phyloP scores from a whole-genome alignment of 352 stramenopile genomes.

The Globisporangium heterothallicum region DNA sequence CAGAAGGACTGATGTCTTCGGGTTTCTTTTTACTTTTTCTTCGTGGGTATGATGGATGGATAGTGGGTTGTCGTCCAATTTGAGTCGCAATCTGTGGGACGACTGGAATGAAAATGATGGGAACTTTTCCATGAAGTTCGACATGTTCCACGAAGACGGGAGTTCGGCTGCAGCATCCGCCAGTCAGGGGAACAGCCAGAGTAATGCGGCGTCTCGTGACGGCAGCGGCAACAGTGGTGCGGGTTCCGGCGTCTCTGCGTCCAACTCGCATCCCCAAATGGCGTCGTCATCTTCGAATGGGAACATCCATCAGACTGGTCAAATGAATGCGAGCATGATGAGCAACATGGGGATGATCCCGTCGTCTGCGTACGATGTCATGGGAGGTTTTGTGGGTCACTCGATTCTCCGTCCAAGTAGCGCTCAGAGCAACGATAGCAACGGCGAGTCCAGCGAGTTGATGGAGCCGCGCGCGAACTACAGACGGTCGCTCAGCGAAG shows the following conservation, averaged over 20 bases:
- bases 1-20: slow-evolving; percentile 4
- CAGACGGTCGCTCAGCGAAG: slow-evolving; percentile 64
- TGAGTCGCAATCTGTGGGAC: slow-evolving; percentile 84
- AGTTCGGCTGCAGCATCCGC: slow-evolving; percentile 23
- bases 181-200: too few species aligned
- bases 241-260: too few species aligned
- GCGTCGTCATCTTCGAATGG: slow-evolving; percentile 2
- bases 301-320: slow-evolving; percentile 7
- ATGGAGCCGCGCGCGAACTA: slow-evolving; percentile 28
- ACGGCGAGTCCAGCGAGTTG: slow-evolving; percentile 1
- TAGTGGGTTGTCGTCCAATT: slow-evolving; percentile 71
- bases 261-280: background rate
- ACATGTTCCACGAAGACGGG: slow-evolving; percentile 54
- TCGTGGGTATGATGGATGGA: slow-evolving; percentile 1
- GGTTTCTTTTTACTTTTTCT: background rate
- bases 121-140: slow-evolving; percentile 63
- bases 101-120: slow-evolving; percentile 83
- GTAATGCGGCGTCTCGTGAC: too few species aligned
- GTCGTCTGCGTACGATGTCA: slow-evolving; percentile 12
- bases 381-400: background rate
- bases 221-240: too few species aligned
- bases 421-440: slow-evolving; percentile 13
- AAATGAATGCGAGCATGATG: slow-evolving; percentile 13
- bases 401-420: slow-evolving; percentile 9
- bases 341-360: slow-evolving; percentile 10